Conservation (phyloP, 768 basidiomycete genomes). For the Pulveroboletus ravenelii region DNA sequence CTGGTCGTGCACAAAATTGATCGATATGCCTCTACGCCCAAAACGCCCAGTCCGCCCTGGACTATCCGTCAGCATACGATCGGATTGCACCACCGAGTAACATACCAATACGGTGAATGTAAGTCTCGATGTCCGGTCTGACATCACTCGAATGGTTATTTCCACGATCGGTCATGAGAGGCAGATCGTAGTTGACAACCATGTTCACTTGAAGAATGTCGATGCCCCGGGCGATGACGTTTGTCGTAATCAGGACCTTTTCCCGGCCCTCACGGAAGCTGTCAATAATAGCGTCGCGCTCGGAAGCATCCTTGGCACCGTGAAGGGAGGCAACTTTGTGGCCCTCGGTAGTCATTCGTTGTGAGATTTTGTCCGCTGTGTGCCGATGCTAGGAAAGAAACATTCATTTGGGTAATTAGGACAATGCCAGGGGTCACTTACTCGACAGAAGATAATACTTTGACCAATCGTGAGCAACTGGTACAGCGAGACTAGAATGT, state of each 20-base stretch:
- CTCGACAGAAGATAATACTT: slow-evolving; percentile 97
- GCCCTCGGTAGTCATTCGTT: slow-evolving; percentile 86
- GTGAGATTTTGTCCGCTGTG: slow-evolving; percentile 88
- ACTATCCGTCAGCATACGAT: background rate
- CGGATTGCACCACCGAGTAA: slow-evolving; percentile 7
- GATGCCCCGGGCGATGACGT: slow-evolving; percentile 97
- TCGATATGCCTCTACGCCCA: slow-evolving; percentile 93
- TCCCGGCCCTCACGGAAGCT: slow-evolving; percentile 93
- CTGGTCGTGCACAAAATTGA: slow-evolving; percentile 95
- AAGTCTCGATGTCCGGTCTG: slow-evolving; percentile 90
- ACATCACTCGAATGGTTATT: slow-evolving; percentile 42
- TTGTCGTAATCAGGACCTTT: slow-evolving; percentile 97
- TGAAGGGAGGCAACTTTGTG: slow-evolving; percentile 96
- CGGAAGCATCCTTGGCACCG: slow-evolving; percentile 84
- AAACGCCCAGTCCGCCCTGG: slow-evolving; percentile 96
- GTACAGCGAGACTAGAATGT: slow-evolving; percentile 88
- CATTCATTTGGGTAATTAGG: background rate
- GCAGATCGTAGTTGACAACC: slow-evolving; percentile 99
- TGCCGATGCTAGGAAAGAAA: slow-evolving; percentile 60
- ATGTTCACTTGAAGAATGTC: slow-evolving; percentile 99
- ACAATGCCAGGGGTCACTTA: slow-evolving; percentile 31
- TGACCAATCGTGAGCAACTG: slow-evolving; percentile 91
- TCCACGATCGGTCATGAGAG: slow-evolving; percentile 71
- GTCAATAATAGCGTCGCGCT: slow-evolving; percentile 91
- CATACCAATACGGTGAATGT: slow-evolving; percentile 94